These are phyloP conservation scores for Chrysoporthe cubensis DNA, from an alignment of 2,329 filamentous ascomycete genomes.

Conservation along the genomic window DNA sequence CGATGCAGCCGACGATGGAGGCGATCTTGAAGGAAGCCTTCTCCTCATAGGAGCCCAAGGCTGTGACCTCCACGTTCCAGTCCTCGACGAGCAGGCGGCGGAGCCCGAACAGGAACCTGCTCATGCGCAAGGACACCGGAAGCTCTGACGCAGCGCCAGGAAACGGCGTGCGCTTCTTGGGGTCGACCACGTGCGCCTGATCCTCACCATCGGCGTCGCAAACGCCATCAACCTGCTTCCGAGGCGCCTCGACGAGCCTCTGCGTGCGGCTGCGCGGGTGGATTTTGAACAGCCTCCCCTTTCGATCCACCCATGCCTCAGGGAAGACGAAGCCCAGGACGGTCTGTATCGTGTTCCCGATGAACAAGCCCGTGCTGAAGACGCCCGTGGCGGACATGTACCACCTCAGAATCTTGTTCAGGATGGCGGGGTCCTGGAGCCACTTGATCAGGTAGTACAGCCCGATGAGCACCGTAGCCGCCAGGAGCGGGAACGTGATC, in stretches of 20 bases:
- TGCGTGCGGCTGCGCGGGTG: conserved; percentile 47
- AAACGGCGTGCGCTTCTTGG: conserved; percentile 36
- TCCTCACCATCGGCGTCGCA: conserved; percentile 35
- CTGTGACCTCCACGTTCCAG: conserved; percentile 53
- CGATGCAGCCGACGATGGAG: conserved; percentile 58
- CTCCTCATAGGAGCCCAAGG: conserved; percentile 56
- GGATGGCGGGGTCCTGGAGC: conserved; percentile 76
- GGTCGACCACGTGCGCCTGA: conserved; percentile 33
- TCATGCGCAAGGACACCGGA: conserved; percentile 33
- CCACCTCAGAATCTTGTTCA: conserved; percentile 81
- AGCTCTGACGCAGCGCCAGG: conserved; percentile 28
- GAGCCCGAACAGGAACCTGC: conserved; percentile 50
- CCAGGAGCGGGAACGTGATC: conserved; percentile 80
- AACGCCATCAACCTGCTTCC: conserved; percentile 5
- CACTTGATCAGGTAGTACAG: conserved; percentile 91
- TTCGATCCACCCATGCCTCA: conserved; percentile 60
- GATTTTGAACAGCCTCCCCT: conserved; percentile 50
- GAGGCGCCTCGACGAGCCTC: conserved; percentile 24
- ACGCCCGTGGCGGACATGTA: conserved; percentile 84
- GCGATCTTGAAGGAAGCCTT: conserved; percentile 59
- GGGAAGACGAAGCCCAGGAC: conserved; percentile 74
- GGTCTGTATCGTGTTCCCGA: conserved; percentile 73
- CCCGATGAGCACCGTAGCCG: conserved; percentile 69
- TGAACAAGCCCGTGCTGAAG: conserved; percentile 73
- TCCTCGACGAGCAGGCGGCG: conserved; percentile 54